These are phyloP conservation scores for Ceratocystis cubensis DNA, from an alignment of 2,329 filamentous ascomycete species.

Conservation along the genomic window DNA sequence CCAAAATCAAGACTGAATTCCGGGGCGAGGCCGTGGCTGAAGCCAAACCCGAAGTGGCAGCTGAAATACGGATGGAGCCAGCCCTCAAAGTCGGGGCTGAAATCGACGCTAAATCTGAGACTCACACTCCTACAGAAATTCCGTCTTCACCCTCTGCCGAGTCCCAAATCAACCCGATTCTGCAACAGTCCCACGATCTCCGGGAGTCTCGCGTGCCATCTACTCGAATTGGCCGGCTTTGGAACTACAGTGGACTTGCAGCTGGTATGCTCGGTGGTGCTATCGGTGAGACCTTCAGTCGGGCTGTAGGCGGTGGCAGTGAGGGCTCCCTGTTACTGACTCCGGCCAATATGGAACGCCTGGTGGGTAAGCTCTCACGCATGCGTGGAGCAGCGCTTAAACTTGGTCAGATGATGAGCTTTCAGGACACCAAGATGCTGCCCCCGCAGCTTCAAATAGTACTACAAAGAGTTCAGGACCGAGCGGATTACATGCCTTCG, in stretches of 20 bases:
- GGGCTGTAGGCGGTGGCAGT: slow-evolving; percentile 57
- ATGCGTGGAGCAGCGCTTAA: slow-evolving; percentile 98
- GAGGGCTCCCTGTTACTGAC: slow-evolving; percentile 69
- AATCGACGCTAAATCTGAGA: slow-evolving; percentile 32
- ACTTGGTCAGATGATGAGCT: slow-evolving; percentile 94
- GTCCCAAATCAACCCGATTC: slow-evolving; percentile 20
- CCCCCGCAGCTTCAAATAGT: slow-evolving; percentile 79
- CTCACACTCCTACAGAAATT: neutral
- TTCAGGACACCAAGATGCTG: slow-evolving; percentile 93
- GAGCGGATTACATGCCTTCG: slow-evolving; percentile 94
- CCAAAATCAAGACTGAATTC: neutral
- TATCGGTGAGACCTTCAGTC: slow-evolving; percentile 69
- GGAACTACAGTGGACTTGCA: slow-evolving; percentile 89
- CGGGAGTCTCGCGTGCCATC: slow-evolving; percentile 84
- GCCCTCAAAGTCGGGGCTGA: slow-evolving; percentile 29
- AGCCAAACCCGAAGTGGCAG: neutral
- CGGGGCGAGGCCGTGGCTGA: neutral
- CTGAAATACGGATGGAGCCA: neutral
- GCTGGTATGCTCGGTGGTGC: slow-evolving; percentile 93
- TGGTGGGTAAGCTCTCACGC: slow-evolving; percentile 82
- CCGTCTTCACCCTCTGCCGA: neutral
- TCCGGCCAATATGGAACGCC: slow-evolving; percentile 77
- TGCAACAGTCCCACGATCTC: slow-evolving; percentile 48
- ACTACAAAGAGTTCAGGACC: slow-evolving; percentile 85
- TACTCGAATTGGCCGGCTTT: slow-evolving; percentile 71